A percentile compares a stretch with the other conserved stretches of the same genome.
These are phyloP conservation scores for Beauveria pseudobassiana DNA, from an alignment of 2,329 filamentous ascomycete species.

Conservation along the genomic window DNA sequence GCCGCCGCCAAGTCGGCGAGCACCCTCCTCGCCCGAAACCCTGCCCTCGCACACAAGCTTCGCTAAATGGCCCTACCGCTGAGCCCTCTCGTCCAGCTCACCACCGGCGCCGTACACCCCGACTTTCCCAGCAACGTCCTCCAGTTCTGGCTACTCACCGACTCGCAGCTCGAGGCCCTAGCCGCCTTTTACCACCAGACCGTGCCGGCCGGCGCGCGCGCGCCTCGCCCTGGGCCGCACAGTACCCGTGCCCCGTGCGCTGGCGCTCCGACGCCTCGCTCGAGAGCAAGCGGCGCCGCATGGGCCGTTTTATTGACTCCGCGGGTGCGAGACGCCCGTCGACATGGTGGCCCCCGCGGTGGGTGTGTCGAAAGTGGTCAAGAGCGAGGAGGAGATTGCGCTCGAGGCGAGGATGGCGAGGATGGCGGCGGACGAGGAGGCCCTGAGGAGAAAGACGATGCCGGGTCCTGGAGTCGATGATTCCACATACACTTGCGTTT, in stretches of 20 bases:
- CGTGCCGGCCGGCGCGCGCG: slow-evolving; percentile 30
- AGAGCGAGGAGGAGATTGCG: slow-evolving; percentile 41
- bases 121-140: slow-evolving; percentile 60
- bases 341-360: not conserved
- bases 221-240: slow-evolving; percentile 37
- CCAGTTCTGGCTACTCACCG: slow-evolving; percentile 66
- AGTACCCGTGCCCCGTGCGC: slow-evolving; percentile 62
- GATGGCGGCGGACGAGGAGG: slow-evolving; percentile 36
- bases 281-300: slow-evolving; percentile 63
- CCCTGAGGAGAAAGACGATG: slow-evolving; percentile 37
- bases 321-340: slow-evolving; percentile 41
- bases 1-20: slow-evolving; percentile 15
- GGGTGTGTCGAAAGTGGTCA: slow-evolving; percentile 15
- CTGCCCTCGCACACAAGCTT: slow-evolving; percentile 53
- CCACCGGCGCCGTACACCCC: slow-evolving; percentile 54
- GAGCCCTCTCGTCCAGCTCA: slow-evolving; percentile 57
- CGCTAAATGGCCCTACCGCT: slow-evolving; percentile 58
- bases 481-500: not conserved
- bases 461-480: slow-evolving; percentile 28
- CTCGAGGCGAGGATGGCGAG: slow-evolving; percentile 34
- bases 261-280: slow-evolving; percentile 49
- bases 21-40: slow-evolving; percentile 36
- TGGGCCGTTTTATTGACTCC: slow-evolving; percentile 66
- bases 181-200: slow-evolving; percentile 69
- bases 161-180: slow-evolving; percentile 60